A percentile compares a stretch with the other conserved stretches of the same genome.
Conservation (phyloP, 306 rosid species). For the Cucurbita pepo region DNA sequence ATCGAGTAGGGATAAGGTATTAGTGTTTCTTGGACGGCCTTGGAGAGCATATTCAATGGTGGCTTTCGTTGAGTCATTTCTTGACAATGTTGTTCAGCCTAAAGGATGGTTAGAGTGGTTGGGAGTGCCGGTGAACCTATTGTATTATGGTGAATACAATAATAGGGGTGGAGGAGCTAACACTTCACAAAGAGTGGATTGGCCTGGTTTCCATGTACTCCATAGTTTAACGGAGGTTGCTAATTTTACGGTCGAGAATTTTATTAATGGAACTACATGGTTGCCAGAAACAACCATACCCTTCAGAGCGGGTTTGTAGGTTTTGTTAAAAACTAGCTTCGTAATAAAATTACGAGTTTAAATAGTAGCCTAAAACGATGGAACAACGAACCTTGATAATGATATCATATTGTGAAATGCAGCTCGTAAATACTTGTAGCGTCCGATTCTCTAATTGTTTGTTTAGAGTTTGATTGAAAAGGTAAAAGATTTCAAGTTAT, state of each 20-base stretch:
- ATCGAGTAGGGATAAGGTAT: background rate
- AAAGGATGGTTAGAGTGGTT: background rate
- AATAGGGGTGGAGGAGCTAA: background rate
- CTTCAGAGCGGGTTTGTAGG: background rate
- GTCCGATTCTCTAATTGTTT: background rate
- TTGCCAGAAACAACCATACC: background rate
- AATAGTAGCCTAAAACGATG: no score
- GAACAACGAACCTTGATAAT: background rate
- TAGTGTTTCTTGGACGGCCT: background rate
- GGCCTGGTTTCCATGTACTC: background rate
- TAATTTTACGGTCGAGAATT: background rate
- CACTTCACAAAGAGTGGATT: background rate
- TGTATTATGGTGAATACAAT: background rate
- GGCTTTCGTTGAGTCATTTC: background rate
- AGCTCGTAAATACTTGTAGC: background rate
- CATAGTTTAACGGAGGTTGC: background rate
- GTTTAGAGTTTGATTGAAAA: background rate
- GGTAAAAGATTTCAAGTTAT: background rate
- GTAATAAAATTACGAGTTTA: no score
- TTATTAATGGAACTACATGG: background rate
- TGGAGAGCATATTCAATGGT: background rate
- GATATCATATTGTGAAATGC: background rate
- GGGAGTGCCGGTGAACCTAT: background rate
- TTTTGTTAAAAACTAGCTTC: background rate
- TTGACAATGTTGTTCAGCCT: background rate